Conservation (phyloP, 257 asterid species). For the Solanum clarkiae region DNA sequence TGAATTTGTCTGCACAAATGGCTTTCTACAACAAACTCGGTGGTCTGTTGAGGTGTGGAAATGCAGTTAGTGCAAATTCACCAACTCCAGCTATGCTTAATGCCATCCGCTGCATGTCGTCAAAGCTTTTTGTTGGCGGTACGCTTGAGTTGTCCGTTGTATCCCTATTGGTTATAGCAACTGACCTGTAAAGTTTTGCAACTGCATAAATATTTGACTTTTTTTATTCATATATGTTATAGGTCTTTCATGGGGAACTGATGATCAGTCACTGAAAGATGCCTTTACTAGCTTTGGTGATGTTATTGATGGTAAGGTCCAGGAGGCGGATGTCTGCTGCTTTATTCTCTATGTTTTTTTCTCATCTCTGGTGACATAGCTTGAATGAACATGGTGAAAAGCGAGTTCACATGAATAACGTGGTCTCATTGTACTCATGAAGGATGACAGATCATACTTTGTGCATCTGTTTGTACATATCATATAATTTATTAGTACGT, state of each 20-base stretch:
- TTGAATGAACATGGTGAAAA: neutral
- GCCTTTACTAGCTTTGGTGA: slow-evolving; percentile 80
- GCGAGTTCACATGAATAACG: neutral
- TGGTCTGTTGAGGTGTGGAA: slow-evolving; percentile 32
- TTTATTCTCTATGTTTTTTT: neutral
- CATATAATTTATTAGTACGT: neutral
- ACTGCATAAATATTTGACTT: neutral
- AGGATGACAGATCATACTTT: neutral
- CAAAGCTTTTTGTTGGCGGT: slow-evolving; percentile 73
- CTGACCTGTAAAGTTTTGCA: neutral
- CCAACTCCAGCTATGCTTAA: slow-evolving; percentile 33
- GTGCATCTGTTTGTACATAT: neutral
- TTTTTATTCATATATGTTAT: neutral
- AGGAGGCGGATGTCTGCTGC: neutral
- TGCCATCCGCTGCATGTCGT: slow-evolving; percentile 67
- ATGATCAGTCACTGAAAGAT: slow-evolving; percentile 42
- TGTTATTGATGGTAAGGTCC: slow-evolving; percentile 25
- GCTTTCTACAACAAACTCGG: slow-evolving; percentile 58
- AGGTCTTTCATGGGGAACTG: slow-evolving; percentile 77
- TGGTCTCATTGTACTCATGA: neutral
- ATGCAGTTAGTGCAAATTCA: slow-evolving; percentile 18
- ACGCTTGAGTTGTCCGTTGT: neutral
- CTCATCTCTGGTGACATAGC: neutral
- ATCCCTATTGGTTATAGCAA: neutral
- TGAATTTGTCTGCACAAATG: slow-evolving; percentile 25